phyloP scores from a whole-genome alignment of 108 stramenopile species.

The Discostella stelligeroides region DNA sequence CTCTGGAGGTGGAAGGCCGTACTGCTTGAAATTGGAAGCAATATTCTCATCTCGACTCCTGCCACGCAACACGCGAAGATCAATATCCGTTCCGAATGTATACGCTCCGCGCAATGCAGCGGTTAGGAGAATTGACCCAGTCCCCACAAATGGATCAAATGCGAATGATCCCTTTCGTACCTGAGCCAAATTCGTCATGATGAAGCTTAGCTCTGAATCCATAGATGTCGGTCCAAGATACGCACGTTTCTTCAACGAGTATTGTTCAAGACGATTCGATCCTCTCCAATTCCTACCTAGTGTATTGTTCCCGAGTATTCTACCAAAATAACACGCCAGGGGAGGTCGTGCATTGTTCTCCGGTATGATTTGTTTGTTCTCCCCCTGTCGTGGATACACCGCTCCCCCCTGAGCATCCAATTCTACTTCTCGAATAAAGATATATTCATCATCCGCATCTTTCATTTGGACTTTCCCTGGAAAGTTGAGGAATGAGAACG shows the following conservation, averaged over 20 bases:
- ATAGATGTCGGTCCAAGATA: slow-evolving; percentile 98
- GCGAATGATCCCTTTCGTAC: slow-evolving; percentile 62
- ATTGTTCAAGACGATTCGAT: slow-evolving; percentile 68
- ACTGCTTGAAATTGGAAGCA: slow-evolving; percentile 89
- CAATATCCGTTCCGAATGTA: slow-evolving; percentile 95
- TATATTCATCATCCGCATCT: slow-evolving; percentile 67
- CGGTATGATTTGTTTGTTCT: slow-evolving; percentile 55
- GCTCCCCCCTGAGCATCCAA: slow-evolving; percentile 67
- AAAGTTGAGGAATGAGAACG: slow-evolving; percentile 57
- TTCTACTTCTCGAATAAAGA: slow-evolving; percentile 78
- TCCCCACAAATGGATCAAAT: slow-evolving; percentile 98
- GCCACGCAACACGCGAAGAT: slow-evolving; percentile 90
- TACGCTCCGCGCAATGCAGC: slow-evolving; percentile 89
- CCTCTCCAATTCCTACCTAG: slow-evolving; percentile 61
- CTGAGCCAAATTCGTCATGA: slow-evolving; percentile 94
- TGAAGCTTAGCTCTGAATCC: slow-evolving; percentile 92
- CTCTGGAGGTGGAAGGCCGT: slow-evolving; percentile 88
- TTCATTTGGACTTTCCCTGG: slow-evolving; percentile 77
- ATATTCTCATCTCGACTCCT: slow-evolving; percentile 65
- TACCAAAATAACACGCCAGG: slow-evolving; percentile 78
- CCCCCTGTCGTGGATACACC: slow-evolving; percentile 50
- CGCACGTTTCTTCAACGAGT: slow-evolving; percentile 86
- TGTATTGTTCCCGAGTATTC: slow-evolving; percentile 56
- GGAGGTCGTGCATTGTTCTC: slow-evolving; percentile 70
- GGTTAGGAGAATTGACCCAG: slow-evolving; percentile 92